Percentiles rank a stretch among this genome's conserved stretches.
phyloP scores from a whole-genome alignment of 2,329 filamentous ascomycete genomes.

The Fusarium sp. region DNA sequence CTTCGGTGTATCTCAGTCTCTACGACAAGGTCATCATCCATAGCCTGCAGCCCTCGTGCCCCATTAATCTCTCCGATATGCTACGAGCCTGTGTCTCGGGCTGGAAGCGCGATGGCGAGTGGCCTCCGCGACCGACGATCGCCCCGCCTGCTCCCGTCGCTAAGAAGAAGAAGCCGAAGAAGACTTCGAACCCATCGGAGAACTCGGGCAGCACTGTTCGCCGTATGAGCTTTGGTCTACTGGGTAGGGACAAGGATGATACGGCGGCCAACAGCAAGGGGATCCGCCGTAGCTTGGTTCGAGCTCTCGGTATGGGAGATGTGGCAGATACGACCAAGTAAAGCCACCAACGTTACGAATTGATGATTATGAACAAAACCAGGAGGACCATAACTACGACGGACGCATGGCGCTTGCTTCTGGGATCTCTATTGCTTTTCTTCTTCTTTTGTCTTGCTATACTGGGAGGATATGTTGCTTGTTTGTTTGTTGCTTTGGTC shows the following conservation, averaged over 20 bases:
- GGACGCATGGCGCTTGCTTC: conserved; percentile 32
- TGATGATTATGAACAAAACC: conserved; percentile 34
- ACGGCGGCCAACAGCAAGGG: conserved; percentile 45
- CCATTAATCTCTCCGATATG: conserved; percentile 86
- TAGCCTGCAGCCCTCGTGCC: conserved; percentile 81
- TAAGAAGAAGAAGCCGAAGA: conserved; percentile 53
- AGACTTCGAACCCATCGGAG: conserved; percentile 33
- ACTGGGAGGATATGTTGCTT: conserved; percentile 11
- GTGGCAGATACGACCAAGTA: conserved; percentile 30
- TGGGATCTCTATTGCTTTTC: conserved; percentile 13
- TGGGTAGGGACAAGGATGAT: conserved; percentile 54
- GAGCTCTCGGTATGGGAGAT: conserved; percentile 55
- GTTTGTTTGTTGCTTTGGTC: conserved; percentile 14
- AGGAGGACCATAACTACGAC: conserved; percentile 20
- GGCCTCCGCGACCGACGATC: conserved; percentile 72
- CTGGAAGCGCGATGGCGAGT: conserved; percentile 93
- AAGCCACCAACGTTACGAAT: conserved; percentile 16
- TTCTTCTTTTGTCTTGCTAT: conserved; percentile 12
- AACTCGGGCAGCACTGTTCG: conserved; percentile 47
- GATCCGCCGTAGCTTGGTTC: conserved; percentile 58
- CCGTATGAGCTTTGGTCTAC: conserved; percentile 59
- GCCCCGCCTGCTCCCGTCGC: conserved; percentile 49
- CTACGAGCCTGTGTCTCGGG: conserved; percentile 82
- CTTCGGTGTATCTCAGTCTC: conserved; percentile 78
- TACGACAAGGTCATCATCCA: conserved; percentile 90